Conservation (phyloP, 768 basidiomycete species). For the Tylopilus sp. region DNA sequence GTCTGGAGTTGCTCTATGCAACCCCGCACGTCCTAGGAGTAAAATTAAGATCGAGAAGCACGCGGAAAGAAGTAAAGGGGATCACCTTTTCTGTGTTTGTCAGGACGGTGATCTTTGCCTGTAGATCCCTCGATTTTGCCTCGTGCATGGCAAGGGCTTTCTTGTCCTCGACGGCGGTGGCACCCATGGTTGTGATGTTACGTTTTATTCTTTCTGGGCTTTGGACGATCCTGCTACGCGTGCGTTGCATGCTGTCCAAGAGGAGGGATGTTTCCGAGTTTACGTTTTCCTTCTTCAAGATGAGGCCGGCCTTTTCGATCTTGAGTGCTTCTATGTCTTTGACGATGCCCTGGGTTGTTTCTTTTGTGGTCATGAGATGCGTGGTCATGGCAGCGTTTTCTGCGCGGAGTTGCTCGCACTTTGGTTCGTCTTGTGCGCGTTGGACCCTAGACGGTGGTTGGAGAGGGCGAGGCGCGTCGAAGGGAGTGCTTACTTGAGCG, state of each 20-base stretch:
- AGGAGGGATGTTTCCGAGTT: slow-evolving; percentile 57
- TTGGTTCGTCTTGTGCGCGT: slow-evolving; percentile 66
- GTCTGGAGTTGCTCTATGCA: slow-evolving; percentile 76
- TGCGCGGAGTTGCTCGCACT: slow-evolving; percentile 52
- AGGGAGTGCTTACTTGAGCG: slow-evolving; percentile 48
- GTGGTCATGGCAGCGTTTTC: slow-evolving; percentile 62
- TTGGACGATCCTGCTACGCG: slow-evolving; percentile 77
- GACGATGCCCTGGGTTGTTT: slow-evolving; percentile 53
- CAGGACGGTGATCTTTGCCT: slow-evolving; percentile 67
- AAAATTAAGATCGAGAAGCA: background rate
- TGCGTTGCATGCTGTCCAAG: slow-evolving; percentile 58
- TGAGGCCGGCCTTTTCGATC: slow-evolving; percentile 59
- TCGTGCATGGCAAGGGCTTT: slow-evolving; percentile 61
- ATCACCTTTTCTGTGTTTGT: slow-evolving; percentile 73
- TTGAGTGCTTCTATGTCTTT: slow-evolving; percentile 71
- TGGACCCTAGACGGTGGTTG: slow-evolving; percentile 43
- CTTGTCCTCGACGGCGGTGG: slow-evolving; percentile 67
- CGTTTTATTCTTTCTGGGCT: slow-evolving; percentile 88
- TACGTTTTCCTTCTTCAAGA: slow-evolving; percentile 67
- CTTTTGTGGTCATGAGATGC: slow-evolving; percentile 68
- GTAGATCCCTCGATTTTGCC: slow-evolving; percentile 72
- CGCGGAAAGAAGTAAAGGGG: background rate
- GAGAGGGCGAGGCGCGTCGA: background rate
- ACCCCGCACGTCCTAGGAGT: slow-evolving; percentile 58
- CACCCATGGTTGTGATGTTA: slow-evolving; percentile 74